Evolutionary conservation across 2,329 filamentous ascomycete species (phyloP).

Genomic region (Blumeria graminis): DNA sequence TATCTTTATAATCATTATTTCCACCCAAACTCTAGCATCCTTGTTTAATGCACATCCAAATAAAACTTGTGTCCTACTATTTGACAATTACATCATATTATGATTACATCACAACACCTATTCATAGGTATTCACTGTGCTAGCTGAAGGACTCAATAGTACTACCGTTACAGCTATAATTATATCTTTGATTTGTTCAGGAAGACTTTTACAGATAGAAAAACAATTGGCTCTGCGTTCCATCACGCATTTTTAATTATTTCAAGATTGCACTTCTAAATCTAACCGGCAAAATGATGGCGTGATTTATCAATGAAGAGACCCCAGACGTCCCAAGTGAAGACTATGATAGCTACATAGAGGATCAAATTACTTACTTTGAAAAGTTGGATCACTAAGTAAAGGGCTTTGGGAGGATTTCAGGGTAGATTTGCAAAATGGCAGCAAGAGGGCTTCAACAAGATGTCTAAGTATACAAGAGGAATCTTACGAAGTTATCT

Average conservation of each 20-base stretch:
- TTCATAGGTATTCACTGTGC: too few relatives aligned
- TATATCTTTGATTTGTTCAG: neutral
- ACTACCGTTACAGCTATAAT: too few relatives aligned
- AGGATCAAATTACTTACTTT: neutral
- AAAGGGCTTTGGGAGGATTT: neutral
- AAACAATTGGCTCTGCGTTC: neutral
- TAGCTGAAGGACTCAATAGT: too few relatives aligned
- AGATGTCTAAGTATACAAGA: neutral
- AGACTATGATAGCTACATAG: neutral
- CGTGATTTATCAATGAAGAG: neutral
- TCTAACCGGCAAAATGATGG: neutral
- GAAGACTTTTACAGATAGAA: neutral
- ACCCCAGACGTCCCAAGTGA: neutral
- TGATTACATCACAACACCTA: too few relatives aligned
- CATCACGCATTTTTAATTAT: neutral
- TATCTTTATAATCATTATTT: too few relatives aligned
- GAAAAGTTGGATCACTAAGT: neutral
- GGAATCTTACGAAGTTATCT: too few relatives aligned
- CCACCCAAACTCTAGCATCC: too few relatives aligned
- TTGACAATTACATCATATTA: too few relatives aligned
- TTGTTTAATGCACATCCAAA: too few relatives aligned
- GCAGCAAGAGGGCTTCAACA: neutral
- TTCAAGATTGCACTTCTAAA: neutral
- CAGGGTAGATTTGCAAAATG: neutral
- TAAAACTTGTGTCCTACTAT: too few relatives aligned